Evolutionary conservation across 2,329 filamentous ascomycete species (phyloP), one percentile per base, ranked within the genome.

Genomic region (Aspergillus oerlinghausenensis): DNA sequence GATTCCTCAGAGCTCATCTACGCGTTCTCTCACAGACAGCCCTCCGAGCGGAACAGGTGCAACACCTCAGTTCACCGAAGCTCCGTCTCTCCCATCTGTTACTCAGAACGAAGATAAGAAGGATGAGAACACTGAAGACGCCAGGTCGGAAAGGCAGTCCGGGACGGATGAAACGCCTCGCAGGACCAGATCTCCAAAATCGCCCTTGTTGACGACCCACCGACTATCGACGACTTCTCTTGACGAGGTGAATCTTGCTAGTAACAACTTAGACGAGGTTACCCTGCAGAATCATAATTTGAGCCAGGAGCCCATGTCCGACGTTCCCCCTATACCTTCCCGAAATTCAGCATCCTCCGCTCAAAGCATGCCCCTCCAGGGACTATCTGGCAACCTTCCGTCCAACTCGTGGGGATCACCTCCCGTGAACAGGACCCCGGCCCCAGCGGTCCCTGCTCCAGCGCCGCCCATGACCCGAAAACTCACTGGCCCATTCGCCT

Each of bases 401-500:
- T 81, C 89, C 32, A 84, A 90, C 74, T 86, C 87, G 57, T 90
- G 88, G 87, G 86, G 84, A 19, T 83, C 87, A 42, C 77, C 84
- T 45, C 78, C 82, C 21, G 63, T 68, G 43, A 73, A 72, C 63
- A 71, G 73, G 59, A 66, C 69, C 49, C 61, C 69, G 42, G 57
- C 75, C 54, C 70, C 74, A 42, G 71, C 73, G 25, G 71, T 77
- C 48, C 71, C 75, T 21, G 72, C 74, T 3, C 66, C 70, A 26
- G 71, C 75, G 43, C 70, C 76, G 19, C 43, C 43, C 43, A 8
- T 47, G 5, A 66, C 77, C 63, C 82, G 91, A 68, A 96, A 94
- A 72, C 83, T 95, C 55, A 92, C 90, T 8, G 90, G 90, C 64
- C 90, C 89, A n/a, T 95, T 96, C 66, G 85, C 90, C 42, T 93